phyloP scores from a whole-genome alignment of 768 basidiomycete genomes.

The Tephrocybe sp. region DNA sequence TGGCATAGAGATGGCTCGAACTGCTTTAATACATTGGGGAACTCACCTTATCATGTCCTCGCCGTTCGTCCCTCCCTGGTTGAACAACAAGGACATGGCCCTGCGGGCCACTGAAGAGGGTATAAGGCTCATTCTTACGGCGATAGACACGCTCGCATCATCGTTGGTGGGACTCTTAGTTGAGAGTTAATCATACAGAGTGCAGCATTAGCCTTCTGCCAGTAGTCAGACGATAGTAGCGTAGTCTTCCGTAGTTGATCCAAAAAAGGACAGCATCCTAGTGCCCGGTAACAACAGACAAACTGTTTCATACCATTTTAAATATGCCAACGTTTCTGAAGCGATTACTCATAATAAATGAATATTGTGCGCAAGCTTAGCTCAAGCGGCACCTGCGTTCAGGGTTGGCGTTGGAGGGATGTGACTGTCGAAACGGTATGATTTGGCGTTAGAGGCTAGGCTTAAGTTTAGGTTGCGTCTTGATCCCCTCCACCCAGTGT shows the following conservation, averaged over 20 bases:
- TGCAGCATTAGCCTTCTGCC: too few species aligned
- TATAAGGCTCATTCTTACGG: constrained; percentile 37
- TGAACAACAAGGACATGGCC: constrained; percentile 38
- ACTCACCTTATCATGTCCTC: constrained; percentile 53
- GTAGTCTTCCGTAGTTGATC: too few species aligned
- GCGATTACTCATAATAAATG: too few species aligned
- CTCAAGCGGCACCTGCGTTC: too few species aligned
- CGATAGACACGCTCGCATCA: constrained; percentile 23
- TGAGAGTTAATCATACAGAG: not conserved
- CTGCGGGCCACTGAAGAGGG: constrained; percentile 52
- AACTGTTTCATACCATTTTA: too few species aligned
- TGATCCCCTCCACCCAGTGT: constrained; percentile 23
- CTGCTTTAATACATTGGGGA: constrained; percentile 47
- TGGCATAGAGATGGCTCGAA: constrained; percentile 28
- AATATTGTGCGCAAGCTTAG: too few species aligned
- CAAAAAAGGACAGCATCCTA: too few species aligned
- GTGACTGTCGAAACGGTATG: too few species aligned
- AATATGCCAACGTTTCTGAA: too few species aligned
- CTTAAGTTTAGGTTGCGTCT: constrained; percentile 14
- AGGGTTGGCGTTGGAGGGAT: too few species aligned
- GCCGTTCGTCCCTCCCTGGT: constrained; percentile 46
- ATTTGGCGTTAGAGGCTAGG: constrained; percentile 13
- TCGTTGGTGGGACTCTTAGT: constrained; percentile 25
- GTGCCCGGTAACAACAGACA: too few species aligned
- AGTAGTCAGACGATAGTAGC: too few species aligned